Conservation (phyloP, 2,329 filamentous ascomycete species). For the Neonectria sp. region DNA sequence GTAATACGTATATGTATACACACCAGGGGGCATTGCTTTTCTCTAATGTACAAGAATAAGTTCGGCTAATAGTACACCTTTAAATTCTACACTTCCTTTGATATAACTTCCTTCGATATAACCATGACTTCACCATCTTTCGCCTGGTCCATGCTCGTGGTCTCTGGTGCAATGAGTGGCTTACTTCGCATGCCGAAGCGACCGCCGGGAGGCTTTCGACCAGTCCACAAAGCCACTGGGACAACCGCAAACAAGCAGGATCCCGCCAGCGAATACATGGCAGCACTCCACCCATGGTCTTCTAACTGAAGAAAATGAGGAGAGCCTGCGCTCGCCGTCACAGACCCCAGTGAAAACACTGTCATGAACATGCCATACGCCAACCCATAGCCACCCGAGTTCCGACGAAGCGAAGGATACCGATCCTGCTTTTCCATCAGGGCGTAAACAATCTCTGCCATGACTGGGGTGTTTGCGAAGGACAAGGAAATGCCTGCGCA, state of each 20-base stretch:
- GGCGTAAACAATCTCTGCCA: conserved; percentile 33
- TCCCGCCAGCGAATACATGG: conserved; percentile 28
- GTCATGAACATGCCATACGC: conserved; percentile 36
- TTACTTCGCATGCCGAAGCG: conserved; percentile 16
- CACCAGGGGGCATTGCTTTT: background rate
- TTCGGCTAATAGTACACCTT: background rate
- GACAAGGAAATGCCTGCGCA: conserved; percentile 30
- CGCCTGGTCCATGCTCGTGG: background rate
- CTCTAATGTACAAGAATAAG: background rate
- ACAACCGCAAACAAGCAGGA: conserved; percentile 19
- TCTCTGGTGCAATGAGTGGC: background rate
- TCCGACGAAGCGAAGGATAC: conserved; percentile 23
- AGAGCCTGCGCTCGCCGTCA: conserved; percentile 28
- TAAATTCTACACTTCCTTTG: background rate
- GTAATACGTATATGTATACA: too few relatives aligned
- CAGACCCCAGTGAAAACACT: conserved; percentile 29
- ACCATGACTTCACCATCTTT: background rate
- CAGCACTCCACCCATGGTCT: conserved; percentile 20
- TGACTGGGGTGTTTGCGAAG: conserved; percentile 33
- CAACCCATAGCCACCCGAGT: conserved; percentile 35
- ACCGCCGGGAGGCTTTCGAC: conserved; percentile 21
- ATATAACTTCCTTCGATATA: background rate
- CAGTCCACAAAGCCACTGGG: conserved; percentile 25
- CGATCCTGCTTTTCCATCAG: conserved; percentile 22
- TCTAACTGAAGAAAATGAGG: conserved; percentile 21